phyloP scores from a whole-genome alignment of 106 monocot genomes.

The Xerophyta viscosa region DNA sequence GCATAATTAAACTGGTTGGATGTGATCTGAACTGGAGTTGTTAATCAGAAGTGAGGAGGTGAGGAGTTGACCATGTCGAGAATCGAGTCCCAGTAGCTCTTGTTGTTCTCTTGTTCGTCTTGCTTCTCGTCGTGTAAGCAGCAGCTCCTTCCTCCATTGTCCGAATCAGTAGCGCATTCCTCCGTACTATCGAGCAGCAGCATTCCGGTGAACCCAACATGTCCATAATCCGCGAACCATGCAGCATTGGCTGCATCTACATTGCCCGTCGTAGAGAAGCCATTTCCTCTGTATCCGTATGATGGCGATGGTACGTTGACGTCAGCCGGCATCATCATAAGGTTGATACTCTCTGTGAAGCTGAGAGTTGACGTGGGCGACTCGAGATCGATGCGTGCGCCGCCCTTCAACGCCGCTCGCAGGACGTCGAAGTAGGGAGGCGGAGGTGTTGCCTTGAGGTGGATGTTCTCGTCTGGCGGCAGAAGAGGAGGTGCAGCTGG shows the following conservation, averaged over 20 bases:
- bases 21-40: too few species aligned
- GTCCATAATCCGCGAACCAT: neutral
- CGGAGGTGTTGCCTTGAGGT: neutral
- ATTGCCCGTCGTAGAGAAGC: neutral
- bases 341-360: slow-evolving; percentile 47
- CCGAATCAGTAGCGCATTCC: slow-evolving; percentile 2
- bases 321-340: neutral
- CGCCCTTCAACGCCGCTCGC: slow-evolving; percentile 25
- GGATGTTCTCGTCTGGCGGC: neutral
- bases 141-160: neutral
- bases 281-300: slow-evolving; percentile 5
- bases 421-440: slow-evolving; percentile 20
- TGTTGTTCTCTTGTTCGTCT: too few species aligned
- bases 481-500: neutral
- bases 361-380: slow-evolving; percentile 62
- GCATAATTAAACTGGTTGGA: too few species aligned
- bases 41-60: too few species aligned
- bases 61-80: slow-evolving; percentile 44
- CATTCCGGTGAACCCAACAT: slow-evolving; percentile 34
- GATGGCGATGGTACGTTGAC: too few species aligned
- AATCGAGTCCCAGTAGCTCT: slow-evolving; percentile 58
- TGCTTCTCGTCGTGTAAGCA: slow-evolving; percentile 14
- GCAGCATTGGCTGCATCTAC: too few species aligned
- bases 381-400: slow-evolving; percentile 28
- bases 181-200: slow-evolving; percentile 30